Base-by-base conservation (phyloP, 768 basidiomycete species). In the Podaxis pistillaris region DNA sequence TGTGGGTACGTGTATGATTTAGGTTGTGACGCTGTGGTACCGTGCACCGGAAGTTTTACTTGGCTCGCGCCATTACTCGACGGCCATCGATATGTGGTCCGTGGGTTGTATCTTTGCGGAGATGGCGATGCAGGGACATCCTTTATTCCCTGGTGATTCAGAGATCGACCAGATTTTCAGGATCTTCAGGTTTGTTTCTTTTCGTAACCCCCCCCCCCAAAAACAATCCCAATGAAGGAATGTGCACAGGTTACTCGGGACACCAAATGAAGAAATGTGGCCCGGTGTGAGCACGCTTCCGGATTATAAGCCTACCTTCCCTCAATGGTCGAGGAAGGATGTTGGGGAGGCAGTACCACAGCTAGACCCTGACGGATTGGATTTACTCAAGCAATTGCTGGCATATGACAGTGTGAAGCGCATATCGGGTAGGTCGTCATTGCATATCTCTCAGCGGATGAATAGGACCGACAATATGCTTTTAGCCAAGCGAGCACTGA, bases 121-220 rank as follows among this genome's bases (percentile, higher is more conserved):
- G 78, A 98, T 98, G 96, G 90, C 94, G 59, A 93, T 96, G 90
- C 83, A 86, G 64, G 91, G 91, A 67, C 75, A 88, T 72, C 86
- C 96, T 1, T 81, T 98, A 12, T 99, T 99, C 84, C 96, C 97
- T 24, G 97, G 97, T 3, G 97, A 99, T 77, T 98, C 97, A 26
- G 97, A 99, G 78, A 99, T 98, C 71, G 97, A 99, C 76, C 97
- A 99, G 80, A 98, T 98, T 66, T 98, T 98, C 86, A 90, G 94
- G 76, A 99, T 99, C 70, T 99, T 98, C 84, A 86, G 93, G 97
- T 96, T 65, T 57, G 83, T 74, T 49, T 38, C 37, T 28, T 33
- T 33, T 33, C 8, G 8, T 33, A 9, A 33, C 24, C 7, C 5
- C 30, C 24, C 55, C 19, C 38, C 28, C 51, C 19, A 15, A 12